These are phyloP conservation scores for Sarcodon sp. DNA, from an alignment of 768 basidiomycete species.

Conservation along the genomic window DNA sequence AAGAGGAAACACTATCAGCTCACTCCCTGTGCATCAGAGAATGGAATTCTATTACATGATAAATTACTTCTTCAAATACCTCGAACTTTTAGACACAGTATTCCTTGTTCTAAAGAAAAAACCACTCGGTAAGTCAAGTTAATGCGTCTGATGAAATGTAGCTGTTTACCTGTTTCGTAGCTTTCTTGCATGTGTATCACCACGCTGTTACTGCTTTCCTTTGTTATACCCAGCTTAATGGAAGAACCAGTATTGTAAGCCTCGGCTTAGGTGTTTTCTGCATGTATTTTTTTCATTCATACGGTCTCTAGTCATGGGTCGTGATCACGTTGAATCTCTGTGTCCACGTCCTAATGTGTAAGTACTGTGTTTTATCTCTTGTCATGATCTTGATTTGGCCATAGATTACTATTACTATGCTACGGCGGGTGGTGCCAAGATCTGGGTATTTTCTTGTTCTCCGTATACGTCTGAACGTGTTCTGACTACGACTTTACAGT, in stretches of 20 bases:
- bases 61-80: constrained; percentile 98
- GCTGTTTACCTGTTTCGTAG: constrained; percentile 23
- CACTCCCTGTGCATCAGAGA: constrained; percentile 30
- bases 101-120: constrained; percentile 99
- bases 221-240: constrained; percentile 90
- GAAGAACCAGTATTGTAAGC: constrained; percentile 84
- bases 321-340: constrained; percentile 83
- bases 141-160: background rate
- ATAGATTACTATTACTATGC: constrained; percentile 97
- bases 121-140: constrained; percentile 61
- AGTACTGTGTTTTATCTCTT: constrained; percentile 17
- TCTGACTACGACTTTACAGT: constrained; percentile 33
- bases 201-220: constrained; percentile 95
- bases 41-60: constrained; percentile 97
- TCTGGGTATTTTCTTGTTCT: constrained; percentile 60
- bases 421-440: constrained; percentile 90
- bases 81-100: constrained; percentile 92
- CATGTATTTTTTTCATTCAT: background rate
- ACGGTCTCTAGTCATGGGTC: constrained; percentile 77
- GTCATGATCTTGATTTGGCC: background rate
- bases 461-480: background rate
- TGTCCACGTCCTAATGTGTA: constrained; percentile 98
- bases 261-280: background rate
- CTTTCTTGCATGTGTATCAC: constrained; percentile 98
- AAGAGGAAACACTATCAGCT: background rate